A percentile compares a stretch with the other conserved stretches of the same genome.
phyloP scores from a whole-genome alignment of 2,329 filamentous ascomycete genomes.

The Colletotrichum truncatum region DNA sequence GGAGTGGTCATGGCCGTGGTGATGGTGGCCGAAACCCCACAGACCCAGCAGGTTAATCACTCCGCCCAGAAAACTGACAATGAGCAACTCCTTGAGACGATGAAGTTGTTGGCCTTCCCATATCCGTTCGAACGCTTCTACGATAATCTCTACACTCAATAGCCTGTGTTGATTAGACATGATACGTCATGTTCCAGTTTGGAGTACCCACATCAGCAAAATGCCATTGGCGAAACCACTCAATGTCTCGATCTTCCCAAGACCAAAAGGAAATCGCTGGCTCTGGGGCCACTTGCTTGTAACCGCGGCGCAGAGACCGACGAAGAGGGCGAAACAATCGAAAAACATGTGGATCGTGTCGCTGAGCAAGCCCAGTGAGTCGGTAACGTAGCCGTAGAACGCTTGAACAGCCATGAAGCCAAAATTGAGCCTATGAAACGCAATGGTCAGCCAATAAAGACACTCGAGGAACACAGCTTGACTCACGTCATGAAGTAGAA shows the following conservation, averaged over 20 bases:
- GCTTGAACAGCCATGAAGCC: slow-evolving; percentile 94
- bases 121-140: slow-evolving; percentile 90
- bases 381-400: slow-evolving; percentile 92
- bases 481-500: slow-evolving; percentile 95
- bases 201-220: slow-evolving; percentile 77
- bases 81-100: slow-evolving; percentile 84
- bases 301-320: slow-evolving; percentile 90
- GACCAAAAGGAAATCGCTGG: slow-evolving; percentile 89
- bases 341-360: slow-evolving; percentile 99
- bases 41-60: slow-evolving; percentile 93
- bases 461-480: not conserved
- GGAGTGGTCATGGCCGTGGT: slow-evolving; percentile 60
- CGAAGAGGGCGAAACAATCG: slow-evolving; percentile 90
- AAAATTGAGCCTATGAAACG: slow-evolving; percentile 79
- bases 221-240: slow-evolving; percentile 97
- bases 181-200: fast-evolving
- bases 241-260: slow-evolving; percentile 95
- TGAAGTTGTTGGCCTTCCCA: slow-evolving; percentile 86
- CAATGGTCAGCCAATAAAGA: slow-evolving; percentile 21
- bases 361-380: slow-evolving; percentile 92
- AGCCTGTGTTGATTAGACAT: slow-evolving; percentile 61
- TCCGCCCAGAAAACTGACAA: slow-evolving; percentile 88
- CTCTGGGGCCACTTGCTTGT: slow-evolving; percentile 97
- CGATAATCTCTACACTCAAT: slow-evolving; percentile 94
- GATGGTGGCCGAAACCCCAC: slow-evolving; percentile 80